Evolutionary conservation across 441 rosid genomes (phyloP), one percentile per base, ranked within the genome.

Genomic region (Capsella rubella): DNA sequence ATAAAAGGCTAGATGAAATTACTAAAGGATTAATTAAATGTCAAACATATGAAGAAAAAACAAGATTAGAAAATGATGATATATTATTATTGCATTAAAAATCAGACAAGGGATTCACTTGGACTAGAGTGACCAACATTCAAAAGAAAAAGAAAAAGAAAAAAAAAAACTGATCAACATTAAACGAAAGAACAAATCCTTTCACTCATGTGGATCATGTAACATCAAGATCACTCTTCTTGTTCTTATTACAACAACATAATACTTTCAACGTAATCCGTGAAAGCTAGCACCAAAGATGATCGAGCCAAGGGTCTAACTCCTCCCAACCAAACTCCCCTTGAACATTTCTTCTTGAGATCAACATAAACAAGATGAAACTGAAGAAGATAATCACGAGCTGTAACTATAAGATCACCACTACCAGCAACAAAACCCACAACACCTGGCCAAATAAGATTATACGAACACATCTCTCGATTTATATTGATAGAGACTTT

Each of bases 211-310:
- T 11, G 47, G 47, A 43, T 43, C 46, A 4, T 46, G 21, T 16
- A 46, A 14, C 6, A 6, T 13, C 49, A 43, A 59, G 64, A 60
- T 40, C 32, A 56, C 14, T 56, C 61, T n/a, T 32, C 60, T 56
- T 56, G 42, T 13, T 39, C 32, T 40, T 25, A 14, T 42, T 13
- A 40, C 35, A 13, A 2, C 13, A 60, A 4, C 8, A 42, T 27
- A 13, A 42, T 14, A 60, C 65, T 42, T 47, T 47, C 52, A 47
- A 16, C 27, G 25, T 47, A 47, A 16, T 47, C 52, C 52, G 52
- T 47, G 52, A 40, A 60, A 60, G 65, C 35, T 25, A 25, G 10
- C 64, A 21, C 34, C 1, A 4, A 0, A 4, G 61, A 9, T 32
- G 8, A 5, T 32, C 2, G 27, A 34, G 9, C 37, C 25, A 21